These are phyloP conservation scores for Apostasia ramifera DNA, from an alignment of 106 monocot genomes.

Conservation along the genomic window DNA sequence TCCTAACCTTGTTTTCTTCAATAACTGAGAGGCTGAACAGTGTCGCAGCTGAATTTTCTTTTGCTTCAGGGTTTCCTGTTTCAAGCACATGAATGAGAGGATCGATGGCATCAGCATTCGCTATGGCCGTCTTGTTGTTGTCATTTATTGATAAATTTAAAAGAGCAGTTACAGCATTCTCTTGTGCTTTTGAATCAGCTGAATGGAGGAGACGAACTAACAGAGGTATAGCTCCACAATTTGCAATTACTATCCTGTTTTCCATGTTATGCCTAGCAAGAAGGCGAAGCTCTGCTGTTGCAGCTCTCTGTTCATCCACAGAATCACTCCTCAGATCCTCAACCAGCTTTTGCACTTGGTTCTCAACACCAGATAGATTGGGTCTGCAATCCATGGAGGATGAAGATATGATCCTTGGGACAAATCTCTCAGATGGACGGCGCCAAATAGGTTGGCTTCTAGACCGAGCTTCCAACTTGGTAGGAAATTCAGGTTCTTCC, in stretches of 20 bases:
- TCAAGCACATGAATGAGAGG: constrained; percentile 82
- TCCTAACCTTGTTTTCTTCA: constrained; percentile 81
- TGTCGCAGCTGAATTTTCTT: constrained; percentile 90
- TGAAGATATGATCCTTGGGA: constrained; percentile 51
- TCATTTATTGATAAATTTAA: constrained; percentile 91
- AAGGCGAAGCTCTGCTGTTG: constrained; percentile 55
- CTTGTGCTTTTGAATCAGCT: constrained; percentile 57
- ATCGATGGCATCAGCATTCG: constrained; percentile 73
- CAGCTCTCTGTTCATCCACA: constrained; percentile 44
- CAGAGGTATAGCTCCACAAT: constrained; percentile 56
- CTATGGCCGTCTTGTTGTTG: constrained; percentile 82
- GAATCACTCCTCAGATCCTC: constrained; percentile 75
- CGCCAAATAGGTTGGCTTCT: constrained; percentile 49
- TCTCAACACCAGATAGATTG: constrained; percentile 52
- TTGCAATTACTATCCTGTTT: constrained; percentile 73
- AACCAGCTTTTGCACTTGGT: constrained; percentile 38
- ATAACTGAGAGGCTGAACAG: constrained; percentile 87
- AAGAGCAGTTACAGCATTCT: constrained; percentile 84
- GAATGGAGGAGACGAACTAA: constrained; percentile 70
- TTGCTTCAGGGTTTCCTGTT: constrained; percentile 84
- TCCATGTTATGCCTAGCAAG: constrained; percentile 82
- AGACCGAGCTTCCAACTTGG: constrained; percentile 33
- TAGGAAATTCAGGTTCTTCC: constrained; percentile 23
- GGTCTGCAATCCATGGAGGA: constrained; percentile 41
- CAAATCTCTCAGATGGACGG: constrained; percentile 48